phyloP scores from a whole-genome alignment of 2,329 filamentous ascomycete species.

The Arthrocladium fulminans region DNA sequence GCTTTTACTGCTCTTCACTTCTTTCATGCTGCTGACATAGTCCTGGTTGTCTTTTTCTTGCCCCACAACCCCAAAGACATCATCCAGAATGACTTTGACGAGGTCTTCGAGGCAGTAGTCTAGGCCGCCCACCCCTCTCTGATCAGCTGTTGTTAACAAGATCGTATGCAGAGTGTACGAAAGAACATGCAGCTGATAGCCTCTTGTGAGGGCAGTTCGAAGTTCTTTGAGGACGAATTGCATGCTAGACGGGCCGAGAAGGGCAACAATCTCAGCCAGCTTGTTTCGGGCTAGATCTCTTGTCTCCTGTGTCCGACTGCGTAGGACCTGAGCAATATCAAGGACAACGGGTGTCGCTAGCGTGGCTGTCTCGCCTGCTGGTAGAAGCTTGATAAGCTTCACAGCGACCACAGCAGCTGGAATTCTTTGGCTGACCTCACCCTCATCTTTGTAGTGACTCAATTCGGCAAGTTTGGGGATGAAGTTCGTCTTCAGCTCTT shows the following conservation, averaged over 20 bases:
- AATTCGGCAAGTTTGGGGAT: constrained; percentile 73
- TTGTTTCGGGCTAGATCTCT: constrained; percentile 87
- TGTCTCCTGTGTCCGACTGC: constrained; percentile 79
- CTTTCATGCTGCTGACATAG: constrained; percentile 91
- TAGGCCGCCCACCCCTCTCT: constrained; percentile 70
- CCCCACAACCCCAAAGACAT: constrained; percentile 85
- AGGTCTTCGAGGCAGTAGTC: constrained; percentile 78
- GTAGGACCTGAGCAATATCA: constrained; percentile 85
- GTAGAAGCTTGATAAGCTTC: constrained; percentile 74
- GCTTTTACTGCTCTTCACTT: constrained; percentile 96
- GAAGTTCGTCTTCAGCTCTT: constrained; percentile 65
- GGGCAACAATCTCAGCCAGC: constrained; percentile 68
- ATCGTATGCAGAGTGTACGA: constrained; percentile 94
- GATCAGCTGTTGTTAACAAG: constrained; percentile 63
- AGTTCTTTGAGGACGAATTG: constrained; percentile 91
- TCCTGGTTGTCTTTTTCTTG: constrained; percentile 96
- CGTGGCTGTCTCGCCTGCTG: constrained; percentile 60
- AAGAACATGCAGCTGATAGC: constrained; percentile 89
- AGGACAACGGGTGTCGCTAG: constrained; percentile 76
- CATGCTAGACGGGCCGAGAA: constrained; percentile 75
- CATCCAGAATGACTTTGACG: constrained; percentile 85
- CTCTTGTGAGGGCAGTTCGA: constrained; percentile 68
- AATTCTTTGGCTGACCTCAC: constrained; percentile 84
- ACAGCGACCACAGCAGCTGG: constrained; percentile 82
- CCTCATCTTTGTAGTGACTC: constrained; percentile 88